A percentile compares a stretch with the other conserved stretches of the same genome.
phyloP scores from a whole-genome alignment of 805 yeast species.

The Suhomyces faveliae region DNA sequence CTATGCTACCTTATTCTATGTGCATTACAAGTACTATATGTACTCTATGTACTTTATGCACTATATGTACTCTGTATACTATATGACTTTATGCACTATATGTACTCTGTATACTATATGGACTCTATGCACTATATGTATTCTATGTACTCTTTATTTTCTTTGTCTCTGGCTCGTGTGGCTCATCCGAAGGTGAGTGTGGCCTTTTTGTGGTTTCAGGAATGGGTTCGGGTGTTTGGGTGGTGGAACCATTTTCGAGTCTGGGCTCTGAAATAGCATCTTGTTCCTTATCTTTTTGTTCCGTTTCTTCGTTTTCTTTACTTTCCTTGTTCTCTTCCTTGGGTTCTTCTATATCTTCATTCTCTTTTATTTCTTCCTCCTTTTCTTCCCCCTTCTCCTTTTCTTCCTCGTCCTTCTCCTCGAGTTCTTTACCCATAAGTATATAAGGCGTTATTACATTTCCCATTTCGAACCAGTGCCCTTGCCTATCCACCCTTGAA shows the following conservation, averaged over 20 bases:
- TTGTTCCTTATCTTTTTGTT: neutral
- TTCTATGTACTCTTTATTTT: neutral
- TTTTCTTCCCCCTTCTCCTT: conserved; percentile 5
- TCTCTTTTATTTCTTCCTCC: conserved; percentile 2
- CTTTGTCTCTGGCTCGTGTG: neutral
- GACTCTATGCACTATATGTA: neutral
- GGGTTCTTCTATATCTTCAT: neutral
- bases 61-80: no score
- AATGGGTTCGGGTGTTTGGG: neutral
- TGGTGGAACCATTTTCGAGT: neutral
- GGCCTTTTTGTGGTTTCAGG: neutral
- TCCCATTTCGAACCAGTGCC: conserved; percentile 29
- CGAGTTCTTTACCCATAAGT: conserved; percentile 8
- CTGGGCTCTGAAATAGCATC: neutral
- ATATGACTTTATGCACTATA: no score
- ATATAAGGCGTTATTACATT: conserved; percentile 7
- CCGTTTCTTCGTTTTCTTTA: neutral
- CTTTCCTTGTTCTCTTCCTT: neutral
- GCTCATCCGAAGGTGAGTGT: neutral
- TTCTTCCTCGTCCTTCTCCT: conserved; percentile 7
- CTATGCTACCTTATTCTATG: no score
- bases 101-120: neutral
- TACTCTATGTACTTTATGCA: neutral
- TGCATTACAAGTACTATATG: neutral
- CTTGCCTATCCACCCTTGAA: conserved; percentile 20